These are phyloP conservation scores for Suillus variegatus DNA, from an alignment of 768 basidiomycete species.

Conservation along the genomic window DNA sequence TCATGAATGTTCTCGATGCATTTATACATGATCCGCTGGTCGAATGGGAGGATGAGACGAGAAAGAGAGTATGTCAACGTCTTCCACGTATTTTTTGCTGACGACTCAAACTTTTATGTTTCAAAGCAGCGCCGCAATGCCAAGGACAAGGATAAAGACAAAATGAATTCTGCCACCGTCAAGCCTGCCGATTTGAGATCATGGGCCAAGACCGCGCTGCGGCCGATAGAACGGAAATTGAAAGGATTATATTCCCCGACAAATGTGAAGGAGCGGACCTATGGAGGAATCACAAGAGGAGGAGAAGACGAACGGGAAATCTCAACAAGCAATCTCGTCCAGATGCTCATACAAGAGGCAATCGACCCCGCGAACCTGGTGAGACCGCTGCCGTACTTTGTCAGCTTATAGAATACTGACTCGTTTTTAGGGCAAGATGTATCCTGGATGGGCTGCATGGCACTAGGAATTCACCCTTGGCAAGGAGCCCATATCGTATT, in stretches of 20 bases:
- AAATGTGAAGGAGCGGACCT: slow-evolving; percentile 40
- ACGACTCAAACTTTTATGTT: slow-evolving; percentile 6
- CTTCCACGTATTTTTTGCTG: not conserved
- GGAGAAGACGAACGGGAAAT: slow-evolving; percentile 42
- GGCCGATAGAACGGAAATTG: slow-evolving; percentile 83
- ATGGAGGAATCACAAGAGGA: slow-evolving; percentile 22
- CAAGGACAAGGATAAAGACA: slow-evolving; percentile 39
- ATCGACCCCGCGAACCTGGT: slow-evolving; percentile 72
- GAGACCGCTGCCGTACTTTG: slow-evolving; percentile 18
- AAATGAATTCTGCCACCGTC: slow-evolving; percentile 27
- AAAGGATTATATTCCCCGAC: slow-evolving; percentile 64
- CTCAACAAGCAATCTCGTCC: slow-evolving; percentile 86
- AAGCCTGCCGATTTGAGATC: slow-evolving; percentile 57
- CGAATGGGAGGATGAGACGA: slow-evolving; percentile 89
- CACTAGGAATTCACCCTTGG: slow-evolving; percentile 39
- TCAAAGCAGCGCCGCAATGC: slow-evolving; percentile 1
- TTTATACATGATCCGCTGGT: slow-evolving; percentile 97
- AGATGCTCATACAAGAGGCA: slow-evolving; percentile 89
- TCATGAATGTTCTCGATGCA: slow-evolving; percentile 95
- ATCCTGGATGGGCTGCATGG: slow-evolving; percentile 89
- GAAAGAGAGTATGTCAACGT: slow-evolving; percentile 50
- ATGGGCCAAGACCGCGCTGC: slow-evolving; percentile 75
- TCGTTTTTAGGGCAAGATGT: slow-evolving; percentile 76
- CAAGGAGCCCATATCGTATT: not conserved
- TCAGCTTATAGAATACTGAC: slow-evolving; percentile 11